phyloP scores from a whole-genome alignment of 176 grass and related monocot species.

The Aegilops umbellulata region DNA sequence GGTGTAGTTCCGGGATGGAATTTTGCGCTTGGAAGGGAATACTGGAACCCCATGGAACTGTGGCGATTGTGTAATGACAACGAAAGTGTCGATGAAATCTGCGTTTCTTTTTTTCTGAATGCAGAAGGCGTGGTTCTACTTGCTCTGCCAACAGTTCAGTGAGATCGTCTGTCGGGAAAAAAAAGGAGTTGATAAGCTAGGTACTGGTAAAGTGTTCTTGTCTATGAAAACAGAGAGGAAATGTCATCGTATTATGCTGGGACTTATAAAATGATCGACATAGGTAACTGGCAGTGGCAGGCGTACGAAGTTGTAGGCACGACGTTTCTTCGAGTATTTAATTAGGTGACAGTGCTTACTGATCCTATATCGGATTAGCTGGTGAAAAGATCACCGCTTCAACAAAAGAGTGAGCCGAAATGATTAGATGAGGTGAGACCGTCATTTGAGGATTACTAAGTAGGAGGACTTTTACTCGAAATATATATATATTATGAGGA shows the following conservation, averaged over 20 bases:
- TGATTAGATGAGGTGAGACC: slow-evolving; percentile 13
- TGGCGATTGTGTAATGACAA: not conserved
- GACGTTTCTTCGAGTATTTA: not conserved
- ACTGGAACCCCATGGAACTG: not conserved
- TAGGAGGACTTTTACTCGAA: not conserved
- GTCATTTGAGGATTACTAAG: slow-evolving; percentile 35
- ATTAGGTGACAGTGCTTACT: not conserved
- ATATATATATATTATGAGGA: not conserved
- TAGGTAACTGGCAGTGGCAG: too few relatives aligned
- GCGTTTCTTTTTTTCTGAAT: too few relatives aligned
- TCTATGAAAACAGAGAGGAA: not conserved
- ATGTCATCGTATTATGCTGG: not conserved
- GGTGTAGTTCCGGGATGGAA: not conserved
- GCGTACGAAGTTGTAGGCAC: not conserved
- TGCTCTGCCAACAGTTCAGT: too few relatives aligned
- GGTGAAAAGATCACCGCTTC: not conserved
- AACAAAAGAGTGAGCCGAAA: not conserved
- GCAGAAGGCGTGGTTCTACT: too few relatives aligned
- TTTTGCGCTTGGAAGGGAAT: slow-evolving; percentile 27
- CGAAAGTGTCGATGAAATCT: not conserved
- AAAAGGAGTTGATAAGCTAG: too few relatives aligned
- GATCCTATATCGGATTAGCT: not conserved
- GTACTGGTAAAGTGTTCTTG: not conserved
- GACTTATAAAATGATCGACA: not conserved
- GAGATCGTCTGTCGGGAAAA: too few relatives aligned